Percentiles rank a stretch among this genome's conserved stretches.
phyloP scores from a whole-genome alignment of 2,329 filamentous ascomycete genomes.

The Achaetomium macrosporum region DNA sequence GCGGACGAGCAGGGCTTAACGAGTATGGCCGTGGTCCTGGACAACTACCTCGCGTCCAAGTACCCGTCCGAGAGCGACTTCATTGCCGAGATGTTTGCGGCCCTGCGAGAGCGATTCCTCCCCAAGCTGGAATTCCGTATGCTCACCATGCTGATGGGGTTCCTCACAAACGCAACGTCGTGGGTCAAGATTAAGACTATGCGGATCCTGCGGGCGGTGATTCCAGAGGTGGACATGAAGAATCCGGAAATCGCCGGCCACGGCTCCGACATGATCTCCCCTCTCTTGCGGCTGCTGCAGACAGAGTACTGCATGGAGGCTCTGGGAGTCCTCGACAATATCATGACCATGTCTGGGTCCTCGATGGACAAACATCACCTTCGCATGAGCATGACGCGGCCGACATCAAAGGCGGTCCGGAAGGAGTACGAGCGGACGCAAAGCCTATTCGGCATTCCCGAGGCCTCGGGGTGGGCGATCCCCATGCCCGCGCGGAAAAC shows the following conservation, averaged over 20 bases:
- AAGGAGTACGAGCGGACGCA: slow-evolving; percentile 95
- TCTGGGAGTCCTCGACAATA: slow-evolving; percentile 83
- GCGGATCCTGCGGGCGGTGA: slow-evolving; percentile 76
- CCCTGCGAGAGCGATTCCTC: slow-evolving; percentile 72
- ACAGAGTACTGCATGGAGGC: slow-evolving; percentile 93
- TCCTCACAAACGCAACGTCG: slow-evolving; percentile 78
- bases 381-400: slow-evolving; percentile 95
- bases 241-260: slow-evolving; percentile 84
- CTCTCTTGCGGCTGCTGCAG: slow-evolving; percentile 79
- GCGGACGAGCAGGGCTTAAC: slow-evolving; percentile 66
- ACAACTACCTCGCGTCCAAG: slow-evolving; percentile 61
- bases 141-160: slow-evolving; percentile 82
- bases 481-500: slow-evolving; percentile 89
- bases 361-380: slow-evolving; percentile 92
- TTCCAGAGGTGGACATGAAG: slow-evolving; percentile 89
- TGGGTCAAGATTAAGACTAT: slow-evolving; percentile 95
- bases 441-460: slow-evolving; percentile 92
- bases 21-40: slow-evolving; percentile 62
- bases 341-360: slow-evolving; percentile 88
- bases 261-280: slow-evolving; percentile 91
- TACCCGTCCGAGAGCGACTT: slow-evolving; percentile 70
- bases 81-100: slow-evolving; percentile 63
- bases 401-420: slow-evolving; percentile 75
- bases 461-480: slow-evolving; percentile 93
- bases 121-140: slow-evolving; percentile 77